phyloP scores from a whole-genome alignment of 805 yeast species.

The Danielia oregonensis region DNA sequence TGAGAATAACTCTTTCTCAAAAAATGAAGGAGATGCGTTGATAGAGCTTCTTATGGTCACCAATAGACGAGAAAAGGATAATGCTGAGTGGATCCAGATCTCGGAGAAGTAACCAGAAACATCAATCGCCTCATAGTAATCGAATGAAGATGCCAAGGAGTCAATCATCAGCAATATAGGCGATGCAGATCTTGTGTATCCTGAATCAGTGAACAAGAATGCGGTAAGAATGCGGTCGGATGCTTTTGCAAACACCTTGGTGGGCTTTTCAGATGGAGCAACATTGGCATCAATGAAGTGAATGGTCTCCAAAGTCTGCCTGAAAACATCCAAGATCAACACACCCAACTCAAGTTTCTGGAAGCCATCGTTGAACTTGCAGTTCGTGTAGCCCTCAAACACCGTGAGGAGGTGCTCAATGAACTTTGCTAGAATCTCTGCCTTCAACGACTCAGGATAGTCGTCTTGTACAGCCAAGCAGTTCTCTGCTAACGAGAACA shows the following conservation, averaged over 20 bases:
- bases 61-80: slow-evolving; percentile 55
- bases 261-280: slow-evolving; percentile 34
- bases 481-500: slow-evolving; percentile 49
- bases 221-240: slow-evolving; percentile 49
- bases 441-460: slow-evolving; percentile 35
- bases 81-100: slow-evolving; percentile 46
- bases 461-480: slow-evolving; percentile 39
- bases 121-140: slow-evolving; percentile 39
- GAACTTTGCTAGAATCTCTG: slow-evolving; percentile 53
- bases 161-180: slow-evolving; percentile 54
- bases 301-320: slow-evolving; percentile 48
- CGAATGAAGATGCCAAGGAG: slow-evolving; percentile 34
- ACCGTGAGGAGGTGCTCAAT: slow-evolving; percentile 57
- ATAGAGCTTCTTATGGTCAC: slow-evolving; percentile 52
- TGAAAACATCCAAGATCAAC: slow-evolving; percentile 50
- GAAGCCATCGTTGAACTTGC: slow-evolving; percentile 56
- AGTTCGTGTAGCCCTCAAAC: slow-evolving; percentile 68
- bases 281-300: slow-evolving; percentile 49
- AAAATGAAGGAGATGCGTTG: slow-evolving; percentile 52
- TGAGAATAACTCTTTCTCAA: slow-evolving; percentile 60
- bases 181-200: slow-evolving; percentile 49
- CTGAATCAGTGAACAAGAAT: slow-evolving; percentile 51
- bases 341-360: slow-evolving; percentile 64
- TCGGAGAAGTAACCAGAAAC: slow-evolving; percentile 44
- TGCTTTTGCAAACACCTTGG: slow-evolving; percentile 48